Evolutionary conservation across 352 stramenopile genomes (phyloP).

Genomic region (Globisporangium spiculum): DNA sequence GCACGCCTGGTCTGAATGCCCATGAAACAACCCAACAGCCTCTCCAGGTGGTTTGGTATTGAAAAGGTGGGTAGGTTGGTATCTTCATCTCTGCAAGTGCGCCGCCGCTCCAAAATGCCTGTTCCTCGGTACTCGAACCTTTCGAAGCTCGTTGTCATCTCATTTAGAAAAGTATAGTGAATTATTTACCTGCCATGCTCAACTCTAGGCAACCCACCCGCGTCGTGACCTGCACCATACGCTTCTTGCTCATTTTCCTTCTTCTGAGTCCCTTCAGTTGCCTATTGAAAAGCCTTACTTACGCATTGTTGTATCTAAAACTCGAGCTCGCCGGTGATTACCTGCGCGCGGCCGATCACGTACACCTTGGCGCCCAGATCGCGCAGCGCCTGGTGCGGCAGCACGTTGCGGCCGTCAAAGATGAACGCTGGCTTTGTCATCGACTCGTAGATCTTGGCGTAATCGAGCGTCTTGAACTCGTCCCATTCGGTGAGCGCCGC

Average conservation of each 20-base stretch:
- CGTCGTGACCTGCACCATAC: too few species aligned
- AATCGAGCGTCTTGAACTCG: conserved; percentile 98
- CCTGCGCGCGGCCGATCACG: conserved; percentile 90
- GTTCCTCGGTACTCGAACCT: too few species aligned
- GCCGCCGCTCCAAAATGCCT: too few species aligned
- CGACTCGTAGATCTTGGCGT: conserved; percentile 92
- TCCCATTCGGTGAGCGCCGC: conserved; percentile 99
- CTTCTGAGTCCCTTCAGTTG: not conserved
- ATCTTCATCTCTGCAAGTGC: too few species aligned
- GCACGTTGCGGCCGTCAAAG: conserved; percentile 98
- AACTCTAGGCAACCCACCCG: not conserved
- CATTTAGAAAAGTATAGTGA: not conserved
- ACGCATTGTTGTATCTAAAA: conserved; percentile 36
- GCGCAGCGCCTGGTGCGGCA: conserved; percentile 92
- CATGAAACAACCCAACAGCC: too few species aligned
- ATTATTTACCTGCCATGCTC: not conserved
- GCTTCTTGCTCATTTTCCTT: not conserved
- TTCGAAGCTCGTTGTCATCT: too few species aligned
- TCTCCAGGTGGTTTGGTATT: too few species aligned
- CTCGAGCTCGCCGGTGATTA: conserved; percentile 60
- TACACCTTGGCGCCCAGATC: conserved; percentile 98
- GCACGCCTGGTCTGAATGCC: too few species aligned
- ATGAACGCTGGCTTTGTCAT: conserved; percentile 99
- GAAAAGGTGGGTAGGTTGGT: too few species aligned
- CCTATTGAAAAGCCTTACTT: not conserved